A percentile compares a stretch with the other conserved stretches of the same genome.
These are phyloP conservation scores for Ramaria sp. DNA, from an alignment of 768 basidiomycete genomes.

Conservation along the genomic window DNA sequence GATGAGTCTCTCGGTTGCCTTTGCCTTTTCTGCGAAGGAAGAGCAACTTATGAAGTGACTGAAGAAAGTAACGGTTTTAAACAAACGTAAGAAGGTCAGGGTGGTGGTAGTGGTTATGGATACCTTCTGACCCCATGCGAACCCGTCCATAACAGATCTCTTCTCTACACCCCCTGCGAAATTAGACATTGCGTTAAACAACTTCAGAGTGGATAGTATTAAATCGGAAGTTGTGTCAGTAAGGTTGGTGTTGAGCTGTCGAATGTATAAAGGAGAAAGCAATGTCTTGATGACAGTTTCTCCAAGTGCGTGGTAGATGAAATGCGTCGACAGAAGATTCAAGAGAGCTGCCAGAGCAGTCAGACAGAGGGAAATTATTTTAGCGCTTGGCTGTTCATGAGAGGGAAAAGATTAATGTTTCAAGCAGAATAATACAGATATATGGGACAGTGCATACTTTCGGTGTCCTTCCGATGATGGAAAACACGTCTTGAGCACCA, in stretches of 20 bases:
- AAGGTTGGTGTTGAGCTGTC: constrained; percentile 51
- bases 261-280: constrained; percentile 42
- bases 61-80: constrained; percentile 1
- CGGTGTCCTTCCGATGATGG: constrained; percentile 44
- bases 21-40: constrained; percentile 51
- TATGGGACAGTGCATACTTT: constrained; percentile 28
- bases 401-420: not conserved
- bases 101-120: not conserved
- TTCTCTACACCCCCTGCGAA: constrained; percentile 61
- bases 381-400: constrained; percentile 22
- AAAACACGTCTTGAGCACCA: constrained; percentile 50
- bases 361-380: constrained; percentile 30
- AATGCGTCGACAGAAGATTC: constrained; percentile 53
- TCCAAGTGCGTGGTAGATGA: constrained; percentile 53
- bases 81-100: no score
- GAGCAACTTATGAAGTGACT: constrained; percentile 59
- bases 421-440: not conserved
- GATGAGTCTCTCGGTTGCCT: not conserved
- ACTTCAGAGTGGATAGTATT: constrained; percentile 51
- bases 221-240: constrained; percentile 53
- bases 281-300: constrained; percentile 50
- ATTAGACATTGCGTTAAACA: constrained; percentile 47
- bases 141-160: constrained; percentile 50
- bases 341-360: constrained; percentile 52
- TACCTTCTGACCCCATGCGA: constrained; percentile 76